phyloP scores from a whole-genome alignment of 805 yeast genomes.

The Zygoascus biomembranicola region DNA sequence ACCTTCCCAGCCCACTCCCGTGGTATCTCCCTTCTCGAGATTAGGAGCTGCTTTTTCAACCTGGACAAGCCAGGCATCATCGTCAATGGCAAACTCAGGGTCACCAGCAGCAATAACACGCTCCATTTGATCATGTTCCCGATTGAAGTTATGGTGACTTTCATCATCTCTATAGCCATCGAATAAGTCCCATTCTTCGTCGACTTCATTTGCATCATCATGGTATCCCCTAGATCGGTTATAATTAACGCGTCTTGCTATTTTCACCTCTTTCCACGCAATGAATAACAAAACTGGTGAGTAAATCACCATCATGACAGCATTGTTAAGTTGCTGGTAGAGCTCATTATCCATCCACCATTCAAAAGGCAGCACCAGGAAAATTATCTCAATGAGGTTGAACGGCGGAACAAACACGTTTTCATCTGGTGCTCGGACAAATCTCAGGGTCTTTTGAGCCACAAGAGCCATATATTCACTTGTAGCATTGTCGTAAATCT shows the following conservation, averaged over 20 bases:
- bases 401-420: slow-evolving; percentile 81
- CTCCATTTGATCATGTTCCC: slow-evolving; percentile 22
- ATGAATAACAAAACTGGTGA: slow-evolving; percentile 57
- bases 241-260: slow-evolving; percentile 62
- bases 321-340: slow-evolving; percentile 41
- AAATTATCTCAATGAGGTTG: slow-evolving; percentile 57
- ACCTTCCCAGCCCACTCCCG: slow-evolving; percentile 16
- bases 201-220: slow-evolving; percentile 73
- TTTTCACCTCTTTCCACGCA: slow-evolving; percentile 54
- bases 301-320: slow-evolving; percentile 57
- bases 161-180: slow-evolving; percentile 52
- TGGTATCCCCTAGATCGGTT: slow-evolving; percentile 55
- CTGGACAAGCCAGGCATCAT: slow-evolving; percentile 35
- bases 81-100: slow-evolving; percentile 53
- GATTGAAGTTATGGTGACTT: slow-evolving; percentile 31
- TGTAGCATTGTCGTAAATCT: slow-evolving; percentile 71
- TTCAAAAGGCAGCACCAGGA: slow-evolving; percentile 38
- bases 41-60: slow-evolving; percentile 51
- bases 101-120: slow-evolving; percentile 65
- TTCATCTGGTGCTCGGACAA: slow-evolving; percentile 82
- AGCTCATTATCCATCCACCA: slow-evolving; percentile 29
- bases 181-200: slow-evolving; percentile 74
- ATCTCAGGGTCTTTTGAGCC: slow-evolving; percentile 75
- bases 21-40: slow-evolving; percentile 35
- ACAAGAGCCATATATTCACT: slow-evolving; percentile 80